Conservation (phyloP, 2,329 filamentous ascomycete genomes). For the Aureobasidium pullulans region DNA sequence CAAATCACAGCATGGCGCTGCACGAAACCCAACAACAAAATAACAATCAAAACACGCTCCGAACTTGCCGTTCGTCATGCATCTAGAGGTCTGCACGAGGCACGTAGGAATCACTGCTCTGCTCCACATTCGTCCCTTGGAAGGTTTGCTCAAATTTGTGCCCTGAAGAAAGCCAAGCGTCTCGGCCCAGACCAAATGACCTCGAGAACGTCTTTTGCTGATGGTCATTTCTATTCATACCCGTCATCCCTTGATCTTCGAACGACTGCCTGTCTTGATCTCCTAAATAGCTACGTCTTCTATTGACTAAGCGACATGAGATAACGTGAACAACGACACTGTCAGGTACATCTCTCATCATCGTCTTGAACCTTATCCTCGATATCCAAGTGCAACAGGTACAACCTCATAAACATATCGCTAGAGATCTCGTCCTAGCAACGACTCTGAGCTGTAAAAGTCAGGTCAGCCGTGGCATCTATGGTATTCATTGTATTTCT, state of each 20-base stretch:
- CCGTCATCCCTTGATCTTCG: constrained; percentile 2
- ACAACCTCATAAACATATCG: no score
- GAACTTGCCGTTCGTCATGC: neutral
- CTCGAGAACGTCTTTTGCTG: constrained; percentile 5
- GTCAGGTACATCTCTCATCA: neutral
- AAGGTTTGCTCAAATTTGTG: neutral
- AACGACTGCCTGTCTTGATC: neutral
- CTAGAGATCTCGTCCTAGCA: no score
- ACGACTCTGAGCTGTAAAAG: no score
- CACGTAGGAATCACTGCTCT: neutral
- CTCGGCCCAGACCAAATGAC: constrained; percentile 1
- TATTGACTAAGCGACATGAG: neutral
- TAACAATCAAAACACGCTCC: constrained; percentile 1
- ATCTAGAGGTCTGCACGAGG: constrained; percentile 5
- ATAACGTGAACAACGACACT: neutral
- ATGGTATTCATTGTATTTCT: neutral
- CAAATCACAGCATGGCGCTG: neutral
- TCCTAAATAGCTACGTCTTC: neutral
- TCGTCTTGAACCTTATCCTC: neutral
- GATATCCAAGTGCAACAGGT: no score
- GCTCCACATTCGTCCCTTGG: constrained; percentile 1
- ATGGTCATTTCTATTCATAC: neutral
- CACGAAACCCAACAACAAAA: constrained; percentile 4
- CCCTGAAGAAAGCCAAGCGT: neutral
- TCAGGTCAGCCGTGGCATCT: no score